Evolutionary conservation across 306 rosid species (phyloP), one percentile per base, ranked within the genome.

Genomic region (Oemleria cerasiformis): DNA sequence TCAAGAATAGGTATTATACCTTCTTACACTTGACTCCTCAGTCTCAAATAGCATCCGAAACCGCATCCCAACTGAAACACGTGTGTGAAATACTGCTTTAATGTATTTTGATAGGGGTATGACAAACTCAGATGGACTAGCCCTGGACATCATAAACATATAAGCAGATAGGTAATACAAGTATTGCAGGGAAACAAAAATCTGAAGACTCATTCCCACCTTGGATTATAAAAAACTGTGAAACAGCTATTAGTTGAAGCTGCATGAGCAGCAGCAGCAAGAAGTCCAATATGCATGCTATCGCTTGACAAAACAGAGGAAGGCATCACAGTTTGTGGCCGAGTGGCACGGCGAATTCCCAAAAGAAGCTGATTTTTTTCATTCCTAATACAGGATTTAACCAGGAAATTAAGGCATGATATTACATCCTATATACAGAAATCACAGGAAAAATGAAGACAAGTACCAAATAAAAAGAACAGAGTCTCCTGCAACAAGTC

Each of bases 181-280:
- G 42, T n/a, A 50, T 11, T 54, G 71, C 51, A 11, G 42, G 34
- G 39, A 41, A 12, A 61, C 42, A 62, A 14, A 19, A 76, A 74
- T 55, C 40, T 25, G 67, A 53, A 71, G 64, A 80, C 13, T 14
- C 61, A 47, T 68, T n/a, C 65, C 72, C 77, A 91, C 97, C 97
- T 88, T 60, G 97, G 97, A 75, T 91, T 91, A 75, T 82, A 91
- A 78, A 91, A 91, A 76, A 91, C 89, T 16, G 97, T 91, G 81
- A 91, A 91, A 65, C 96, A 88, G 82, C 96, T 91, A 85, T 85
- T 87, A 19, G 92, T 91, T 77, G 97, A 86, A 17, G 96, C 88
- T 43, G 97, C 97, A 85, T 91, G 97, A 67, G 97, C 97, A 15
- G 97, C 97, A 73, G 96, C 97, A 14, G 97, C 97, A 71, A 91